These are phyloP conservation scores for Penicillium hesseltinei DNA, from an alignment of 2,329 filamentous ascomycete genomes.

Conservation along the genomic window DNA sequence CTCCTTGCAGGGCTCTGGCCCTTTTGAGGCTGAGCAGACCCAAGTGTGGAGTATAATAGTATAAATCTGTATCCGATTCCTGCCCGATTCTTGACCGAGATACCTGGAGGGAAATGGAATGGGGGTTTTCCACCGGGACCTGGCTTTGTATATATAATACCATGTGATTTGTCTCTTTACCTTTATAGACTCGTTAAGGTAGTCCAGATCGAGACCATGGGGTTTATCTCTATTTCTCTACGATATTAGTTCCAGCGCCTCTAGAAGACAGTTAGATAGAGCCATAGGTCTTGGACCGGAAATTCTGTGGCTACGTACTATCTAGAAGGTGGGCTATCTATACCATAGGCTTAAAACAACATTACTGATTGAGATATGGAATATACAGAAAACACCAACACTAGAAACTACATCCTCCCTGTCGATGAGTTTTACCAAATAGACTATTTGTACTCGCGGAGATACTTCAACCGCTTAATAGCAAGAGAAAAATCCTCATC, in stretches of 20 bases:
- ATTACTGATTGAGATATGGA: background rate
- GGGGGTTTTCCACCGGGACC: background rate
- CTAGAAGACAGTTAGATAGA: too few species aligned
- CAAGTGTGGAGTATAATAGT: background rate
- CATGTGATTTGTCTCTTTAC: background rate
- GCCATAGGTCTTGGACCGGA: too few species aligned
- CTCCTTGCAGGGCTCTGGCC: background rate
- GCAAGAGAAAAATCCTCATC: conserved; percentile 4
- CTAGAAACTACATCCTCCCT: background rate
- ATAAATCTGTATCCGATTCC: background rate
- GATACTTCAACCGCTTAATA: conserved; percentile 6
- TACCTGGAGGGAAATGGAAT: background rate
- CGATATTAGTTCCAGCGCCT: too few species aligned
- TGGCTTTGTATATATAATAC: background rate
- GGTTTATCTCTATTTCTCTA: background rate
- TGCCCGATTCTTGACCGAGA: background rate
- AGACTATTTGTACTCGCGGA: conserved; percentile 1
- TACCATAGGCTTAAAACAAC: background rate
- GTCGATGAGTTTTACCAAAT: background rate
- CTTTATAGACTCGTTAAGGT: background rate
- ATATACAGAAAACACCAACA: background rate
- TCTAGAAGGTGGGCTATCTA: background rate
- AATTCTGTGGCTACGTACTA: too few species aligned
- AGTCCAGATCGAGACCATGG: background rate
- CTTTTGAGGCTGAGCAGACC: background rate